phyloP scores from a whole-genome alignment of 257 asterid genomes.

The Gentiana dahurica region DNA sequence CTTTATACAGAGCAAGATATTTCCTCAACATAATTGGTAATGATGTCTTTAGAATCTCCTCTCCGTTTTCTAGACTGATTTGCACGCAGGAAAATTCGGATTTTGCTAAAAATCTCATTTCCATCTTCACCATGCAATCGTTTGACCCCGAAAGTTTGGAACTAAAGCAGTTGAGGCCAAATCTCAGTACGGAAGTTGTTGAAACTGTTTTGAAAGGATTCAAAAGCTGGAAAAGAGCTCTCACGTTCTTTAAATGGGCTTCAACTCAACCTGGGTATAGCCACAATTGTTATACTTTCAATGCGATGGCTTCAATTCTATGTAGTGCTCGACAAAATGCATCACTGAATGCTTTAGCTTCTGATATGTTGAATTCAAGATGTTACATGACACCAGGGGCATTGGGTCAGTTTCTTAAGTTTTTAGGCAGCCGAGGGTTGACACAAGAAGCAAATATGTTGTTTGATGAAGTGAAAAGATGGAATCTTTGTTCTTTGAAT shows the following conservation, averaged over 20 bases:
- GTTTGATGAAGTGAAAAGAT: constrained; percentile 59
- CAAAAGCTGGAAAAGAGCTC: constrained; percentile 58
- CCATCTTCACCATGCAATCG: constrained; percentile 44
- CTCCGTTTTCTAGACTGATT: constrained; percentile 10
- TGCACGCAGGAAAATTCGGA: constrained; percentile 8
- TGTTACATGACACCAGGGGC: constrained; percentile 72
- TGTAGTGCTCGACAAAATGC: constrained; percentile 84
- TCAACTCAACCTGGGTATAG: constrained; percentile 44
- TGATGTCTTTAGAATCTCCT: background rate
- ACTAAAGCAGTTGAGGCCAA: constrained; percentile 46
- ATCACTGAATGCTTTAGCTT: constrained; percentile 42
- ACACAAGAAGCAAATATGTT: constrained; percentile 61
- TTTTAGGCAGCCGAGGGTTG: constrained; percentile 62
- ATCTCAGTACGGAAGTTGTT: constrained; percentile 52
- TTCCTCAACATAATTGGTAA: background rate
- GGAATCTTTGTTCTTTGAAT: constrained; percentile 43
- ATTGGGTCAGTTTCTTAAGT: constrained; percentile 73
- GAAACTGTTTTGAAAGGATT: constrained; percentile 54
- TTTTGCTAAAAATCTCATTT: constrained; percentile 25
- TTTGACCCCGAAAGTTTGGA: constrained; percentile 35
- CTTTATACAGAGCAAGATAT: background rate
- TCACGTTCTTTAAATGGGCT: constrained; percentile 64
- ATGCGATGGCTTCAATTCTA: constrained; percentile 61
- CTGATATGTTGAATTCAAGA: constrained; percentile 21
- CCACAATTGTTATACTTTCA: constrained; percentile 60